Conservation (phyloP, 306 rosid genomes). For the Arachis stenosperma region DNA sequence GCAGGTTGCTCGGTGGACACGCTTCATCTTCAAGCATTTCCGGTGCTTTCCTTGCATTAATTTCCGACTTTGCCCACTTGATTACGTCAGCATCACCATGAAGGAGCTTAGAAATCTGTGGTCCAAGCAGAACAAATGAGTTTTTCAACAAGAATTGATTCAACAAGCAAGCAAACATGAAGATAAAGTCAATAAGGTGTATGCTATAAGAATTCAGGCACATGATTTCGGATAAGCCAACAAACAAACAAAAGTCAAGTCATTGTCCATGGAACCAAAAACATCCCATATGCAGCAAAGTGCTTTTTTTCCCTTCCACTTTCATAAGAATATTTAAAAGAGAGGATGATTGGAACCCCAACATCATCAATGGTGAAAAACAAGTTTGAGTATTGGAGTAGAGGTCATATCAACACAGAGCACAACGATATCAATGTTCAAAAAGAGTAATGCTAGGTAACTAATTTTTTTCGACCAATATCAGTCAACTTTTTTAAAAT, state of each 20-base stretch:
- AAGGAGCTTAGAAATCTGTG: slow-evolving; percentile 82
- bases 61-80: slow-evolving; percentile 84
- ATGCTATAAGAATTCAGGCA: slow-evolving; percentile 16
- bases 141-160: slow-evolving; percentile 26
- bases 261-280: slow-evolving; percentile 17
- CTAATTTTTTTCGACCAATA: too few species aligned
- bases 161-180: slow-evolving; percentile 26
- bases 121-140: slow-evolving; percentile 31
- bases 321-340: neutral
- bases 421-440: too few species aligned
- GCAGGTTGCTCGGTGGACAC: slow-evolving; percentile 69
- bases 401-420: too few species aligned
- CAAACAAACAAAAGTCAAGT: slow-evolving; percentile 3
- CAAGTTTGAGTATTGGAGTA: too few species aligned
- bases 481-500: too few species aligned
- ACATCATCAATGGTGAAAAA: too few species aligned
- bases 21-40: slow-evolving; percentile 63
- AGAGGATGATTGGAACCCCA: too few species aligned
- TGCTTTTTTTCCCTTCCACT: neutral
- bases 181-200: slow-evolving; percentile 29
- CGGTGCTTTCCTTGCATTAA: slow-evolving; percentile 48
- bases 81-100: slow-evolving; percentile 70
- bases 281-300: slow-evolving; percentile 13
- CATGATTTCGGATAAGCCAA: slow-evolving; percentile 36
- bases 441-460: too few species aligned